Evolutionary conservation across 306 rosid species (phyloP).

Genomic region (Biancaea sappan): DNA sequence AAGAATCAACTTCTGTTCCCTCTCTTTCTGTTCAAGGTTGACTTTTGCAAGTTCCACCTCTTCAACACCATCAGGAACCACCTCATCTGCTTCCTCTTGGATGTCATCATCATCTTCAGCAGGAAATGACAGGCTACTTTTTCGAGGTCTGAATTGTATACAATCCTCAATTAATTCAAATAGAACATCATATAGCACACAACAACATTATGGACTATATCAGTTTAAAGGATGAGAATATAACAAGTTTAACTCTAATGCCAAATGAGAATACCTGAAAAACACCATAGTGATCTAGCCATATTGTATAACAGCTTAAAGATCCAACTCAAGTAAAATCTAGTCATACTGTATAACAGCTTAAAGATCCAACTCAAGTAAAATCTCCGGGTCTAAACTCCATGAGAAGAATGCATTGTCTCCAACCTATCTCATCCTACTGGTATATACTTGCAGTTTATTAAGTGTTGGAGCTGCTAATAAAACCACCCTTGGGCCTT

Average conservation of each 20-base stretch:
- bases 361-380: slow-evolving; percentile 16
- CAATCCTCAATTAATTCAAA: slow-evolving; percentile 42
- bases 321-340: slow-evolving; percentile 27
- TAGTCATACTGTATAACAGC: slow-evolving; percentile 8
- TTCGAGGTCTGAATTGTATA: slow-evolving; percentile 78
- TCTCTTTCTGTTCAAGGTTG: slow-evolving; percentile 80
- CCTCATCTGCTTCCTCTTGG: slow-evolving; percentile 97
- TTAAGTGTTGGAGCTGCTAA: not conserved
- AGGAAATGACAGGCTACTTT: slow-evolving; percentile 80
- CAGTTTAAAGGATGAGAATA: slow-evolving; percentile 1
- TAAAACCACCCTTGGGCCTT: not conserved
- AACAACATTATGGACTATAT: slow-evolving; percentile 24
- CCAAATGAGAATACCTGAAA: slow-evolving; percentile 23
- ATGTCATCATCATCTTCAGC: slow-evolving; percentile 93
- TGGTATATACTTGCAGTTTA: slow-evolving; percentile 10
- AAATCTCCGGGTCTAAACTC: not conserved
- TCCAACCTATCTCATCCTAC: slow-evolving; percentile 13
- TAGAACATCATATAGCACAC: slow-evolving; percentile 27
- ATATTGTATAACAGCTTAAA: slow-evolving; percentile 13
- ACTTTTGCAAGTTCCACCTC: slow-evolving; percentile 96
- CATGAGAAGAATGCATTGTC: not conserved
- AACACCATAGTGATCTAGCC: slow-evolving; percentile 15
- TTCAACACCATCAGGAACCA: slow-evolving; percentile 99
- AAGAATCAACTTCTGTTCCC: slow-evolving; percentile 80
- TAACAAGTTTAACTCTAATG: slow-evolving; percentile 3